A percentile compares a stretch with the other conserved stretches of the same genome.
Evolutionary conservation across 352 stramenopile species (phyloP).

Genomic region (Aphanomyces invadans): DNA sequence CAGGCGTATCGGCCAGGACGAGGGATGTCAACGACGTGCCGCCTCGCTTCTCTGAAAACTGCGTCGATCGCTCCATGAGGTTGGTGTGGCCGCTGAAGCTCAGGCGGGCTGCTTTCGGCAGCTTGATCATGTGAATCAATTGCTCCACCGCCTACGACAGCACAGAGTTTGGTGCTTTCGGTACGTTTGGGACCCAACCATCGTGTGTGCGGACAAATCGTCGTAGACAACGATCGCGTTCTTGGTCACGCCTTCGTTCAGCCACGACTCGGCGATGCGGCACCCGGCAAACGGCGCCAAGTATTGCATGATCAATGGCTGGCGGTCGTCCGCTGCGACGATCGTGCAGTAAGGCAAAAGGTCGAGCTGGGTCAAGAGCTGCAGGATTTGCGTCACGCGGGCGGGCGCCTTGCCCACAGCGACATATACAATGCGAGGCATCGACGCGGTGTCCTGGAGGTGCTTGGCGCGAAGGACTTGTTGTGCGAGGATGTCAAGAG

Average conservation of each 20-base stretch:
- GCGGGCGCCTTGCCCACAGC: constrained; percentile 48
- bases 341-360: constrained; percentile 54
- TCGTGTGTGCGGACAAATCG: constrained; percentile 64
- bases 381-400: constrained; percentile 57
- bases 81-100: constrained; percentile 61
- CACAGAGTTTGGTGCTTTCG: no score
- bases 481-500: constrained; percentile 56
- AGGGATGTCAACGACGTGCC: constrained; percentile 53
- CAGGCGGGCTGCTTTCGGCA: constrained; percentile 49
- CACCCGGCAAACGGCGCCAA: constrained; percentile 73
- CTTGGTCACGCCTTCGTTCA: constrained; percentile 40
- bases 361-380: constrained; percentile 41
- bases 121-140: constrained; percentile 59
- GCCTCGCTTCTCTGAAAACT: constrained; percentile 39
- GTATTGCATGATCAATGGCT: constrained; percentile 72
- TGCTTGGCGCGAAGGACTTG: constrained; percentile 33
- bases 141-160: constrained; percentile 45
- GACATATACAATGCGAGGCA: constrained; percentile 70
- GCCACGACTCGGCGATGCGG: constrained; percentile 61
- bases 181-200: no score
- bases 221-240: constrained; percentile 72
- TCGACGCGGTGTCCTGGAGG: constrained; percentile 26
- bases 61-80: constrained; percentile 70
- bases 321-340: constrained; percentile 50
- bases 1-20: constrained; percentile 54